Percentiles rank a stretch among this genome's conserved stretches.
Evolutionary conservation across 441 rosid genomes (phyloP).

Genomic region (Raphanus hybrid): DNA sequence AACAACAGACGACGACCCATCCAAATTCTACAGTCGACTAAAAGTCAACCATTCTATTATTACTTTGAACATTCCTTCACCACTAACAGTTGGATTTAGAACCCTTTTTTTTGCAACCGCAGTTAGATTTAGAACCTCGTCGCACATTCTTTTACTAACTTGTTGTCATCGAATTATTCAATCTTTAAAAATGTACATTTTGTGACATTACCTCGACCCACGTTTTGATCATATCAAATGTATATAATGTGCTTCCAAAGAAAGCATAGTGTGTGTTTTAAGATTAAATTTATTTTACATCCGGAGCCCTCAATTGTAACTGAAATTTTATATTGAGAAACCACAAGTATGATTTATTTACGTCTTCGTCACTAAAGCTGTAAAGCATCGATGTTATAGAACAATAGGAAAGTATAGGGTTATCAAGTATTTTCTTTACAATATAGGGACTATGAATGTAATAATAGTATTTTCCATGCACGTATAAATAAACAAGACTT

Average conservation of each 20-base stretch:
- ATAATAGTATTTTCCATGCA: background rate
- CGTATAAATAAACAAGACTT: background rate
- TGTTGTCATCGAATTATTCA: constrained; percentile 17
- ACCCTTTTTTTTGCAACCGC: background rate
- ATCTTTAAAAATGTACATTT: background rate
- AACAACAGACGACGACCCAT: constrained; percentile 1
- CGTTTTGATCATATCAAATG: constrained; percentile 30
- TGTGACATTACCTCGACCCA: constrained; percentile 35
- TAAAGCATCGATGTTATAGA: background rate
- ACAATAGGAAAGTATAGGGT: background rate
- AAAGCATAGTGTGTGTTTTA: constrained; percentile 9
- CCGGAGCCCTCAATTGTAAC: constrained; percentile 3
- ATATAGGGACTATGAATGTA: background rate
- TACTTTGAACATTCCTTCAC: constrained; percentile 22
- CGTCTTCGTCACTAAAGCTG: background rate
- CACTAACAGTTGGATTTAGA: background rate
- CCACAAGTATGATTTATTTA: background rate
- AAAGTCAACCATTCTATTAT: constrained; percentile 16
- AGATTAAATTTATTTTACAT: constrained; percentile 1
- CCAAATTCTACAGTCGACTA: background rate
- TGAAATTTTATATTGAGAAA: background rate
- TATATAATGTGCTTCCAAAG: background rate
- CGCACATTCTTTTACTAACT: background rate
- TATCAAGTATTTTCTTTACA: background rate
- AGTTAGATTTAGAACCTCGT: background rate